Conservation (phyloP, 2,329 filamentous ascomycete genomes). For the Nakataea oryzae region DNA sequence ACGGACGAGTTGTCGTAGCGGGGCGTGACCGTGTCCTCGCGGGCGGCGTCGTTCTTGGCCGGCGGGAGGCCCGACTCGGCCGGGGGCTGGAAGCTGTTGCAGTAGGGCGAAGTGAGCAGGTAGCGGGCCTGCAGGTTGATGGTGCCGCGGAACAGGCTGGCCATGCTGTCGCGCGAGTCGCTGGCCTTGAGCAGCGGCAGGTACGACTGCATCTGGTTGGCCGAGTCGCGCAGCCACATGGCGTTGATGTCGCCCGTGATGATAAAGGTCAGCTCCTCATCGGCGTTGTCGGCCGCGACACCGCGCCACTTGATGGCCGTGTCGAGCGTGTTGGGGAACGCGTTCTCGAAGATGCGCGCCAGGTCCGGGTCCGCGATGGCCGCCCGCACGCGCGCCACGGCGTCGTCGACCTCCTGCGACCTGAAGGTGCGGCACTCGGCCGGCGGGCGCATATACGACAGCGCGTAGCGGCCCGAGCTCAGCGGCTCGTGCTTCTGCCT, state of each 20-base stretch:
- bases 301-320: conserved; percentile 14
- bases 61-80: conserved; percentile 58
- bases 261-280: conserved; percentile 54
- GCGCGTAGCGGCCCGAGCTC: conserved; percentile 63
- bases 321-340: conserved; percentile 60
- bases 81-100: conserved; percentile 90
- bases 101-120: conserved; percentile 63
- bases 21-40: conserved; percentile 52
- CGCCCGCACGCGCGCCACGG: conserved; percentile 59
- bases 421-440: conserved; percentile 72
- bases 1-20: conserved; percentile 58
- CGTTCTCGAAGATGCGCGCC: conserved; percentile 59
- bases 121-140: conserved; percentile 71
- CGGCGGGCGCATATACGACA: conserved; percentile 72
- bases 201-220: conserved; percentile 68
- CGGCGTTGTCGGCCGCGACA: conserved; percentile 9
- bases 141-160: conserved; percentile 59
- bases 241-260: conserved; percentile 23
- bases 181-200: conserved; percentile 48
- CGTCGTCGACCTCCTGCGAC: conserved; percentile 64
- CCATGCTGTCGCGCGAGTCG: conserved; percentile 44
- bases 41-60: conserved; percentile 43
- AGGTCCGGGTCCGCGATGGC: conserved; percentile 69
- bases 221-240: conserved; percentile 25
- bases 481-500: conserved; percentile 54